Evolutionary conservation across 129 eudicot species (phyloP).

Genomic region (Centaurea solstitialis): DNA sequence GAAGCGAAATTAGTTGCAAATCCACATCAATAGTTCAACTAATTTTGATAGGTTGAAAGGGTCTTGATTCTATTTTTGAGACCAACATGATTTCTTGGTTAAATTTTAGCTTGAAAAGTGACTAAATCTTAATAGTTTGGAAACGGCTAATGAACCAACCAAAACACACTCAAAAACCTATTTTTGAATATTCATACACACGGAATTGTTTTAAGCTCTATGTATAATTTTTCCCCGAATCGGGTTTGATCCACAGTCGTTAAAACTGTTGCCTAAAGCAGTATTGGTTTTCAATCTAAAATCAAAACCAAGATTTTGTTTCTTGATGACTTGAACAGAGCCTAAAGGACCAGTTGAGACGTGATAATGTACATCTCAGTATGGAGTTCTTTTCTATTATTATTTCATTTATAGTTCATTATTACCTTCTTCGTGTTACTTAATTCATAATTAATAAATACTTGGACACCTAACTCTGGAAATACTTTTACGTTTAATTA

Average conservation of each 20-base stretch:
- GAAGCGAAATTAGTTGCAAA: slow-evolving; percentile 7
- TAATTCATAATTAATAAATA: neutral
- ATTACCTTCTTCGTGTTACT: neutral
- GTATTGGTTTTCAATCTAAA: too few relatives aligned
- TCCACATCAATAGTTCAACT: slow-evolving; percentile 4
- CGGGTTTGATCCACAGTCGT: too few relatives aligned
- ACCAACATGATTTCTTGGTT: neutral
- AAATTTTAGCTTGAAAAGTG: neutral
- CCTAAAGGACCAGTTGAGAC: too few relatives aligned
- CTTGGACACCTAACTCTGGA: neutral
- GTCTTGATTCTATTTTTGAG: neutral
- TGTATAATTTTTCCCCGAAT: too few relatives aligned
- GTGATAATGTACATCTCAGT: too few relatives aligned
- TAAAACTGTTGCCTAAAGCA: too few relatives aligned
- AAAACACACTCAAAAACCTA: neutral
- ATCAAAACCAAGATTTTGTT: too few relatives aligned
- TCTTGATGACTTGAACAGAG: too few relatives aligned
- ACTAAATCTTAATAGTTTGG: too few relatives aligned
- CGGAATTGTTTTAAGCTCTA: too few relatives aligned
- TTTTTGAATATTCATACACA: too few relatives aligned
- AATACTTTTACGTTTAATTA: neutral
- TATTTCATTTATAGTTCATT: neutral
- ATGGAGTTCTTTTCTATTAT: too few relatives aligned
- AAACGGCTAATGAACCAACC: neutral
- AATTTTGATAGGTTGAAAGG: neutral